These are phyloP conservation scores for Aspergillus carlsbadensis DNA, from an alignment of 495 filamentous ascomycete genomes.

Conservation along the genomic window DNA sequence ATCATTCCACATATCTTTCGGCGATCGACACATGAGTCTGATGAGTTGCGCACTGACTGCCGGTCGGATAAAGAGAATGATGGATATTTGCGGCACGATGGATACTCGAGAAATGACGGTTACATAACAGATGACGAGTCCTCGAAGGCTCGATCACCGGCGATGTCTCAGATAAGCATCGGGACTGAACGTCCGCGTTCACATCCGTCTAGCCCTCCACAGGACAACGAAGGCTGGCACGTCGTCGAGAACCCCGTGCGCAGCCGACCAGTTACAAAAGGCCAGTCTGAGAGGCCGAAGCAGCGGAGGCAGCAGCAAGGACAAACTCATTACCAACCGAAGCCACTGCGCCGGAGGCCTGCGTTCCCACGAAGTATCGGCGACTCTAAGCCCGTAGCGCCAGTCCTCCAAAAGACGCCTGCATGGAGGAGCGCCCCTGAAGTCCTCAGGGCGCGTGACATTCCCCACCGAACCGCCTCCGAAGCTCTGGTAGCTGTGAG, in stretches of 20 bases:
- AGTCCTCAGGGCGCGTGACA: constrained; percentile 16
- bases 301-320: not conserved
- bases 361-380: constrained; percentile 31
- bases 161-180: constrained; percentile 36
- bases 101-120: constrained; percentile 28
- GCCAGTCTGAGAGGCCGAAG: constrained; percentile 15
- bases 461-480: constrained; percentile 34
- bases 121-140: constrained; percentile 48
- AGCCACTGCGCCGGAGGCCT: constrained; percentile 11
- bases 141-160: constrained; percentile 27
- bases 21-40: constrained; percentile 25
- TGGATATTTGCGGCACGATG: not conserved
- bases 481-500: constrained; percentile 43
- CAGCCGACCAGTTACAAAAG: not conserved
- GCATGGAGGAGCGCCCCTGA: constrained; percentile 36
- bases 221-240: constrained; percentile 39
- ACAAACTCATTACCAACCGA: not conserved
- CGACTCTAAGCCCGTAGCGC: constrained; percentile 31
- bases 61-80: not conserved
- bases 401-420: constrained; percentile 32
- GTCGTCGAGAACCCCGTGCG: constrained; percentile 32
- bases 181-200: constrained; percentile 29
- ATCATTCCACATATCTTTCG: constrained; percentile 42
- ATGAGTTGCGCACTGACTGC: no score
- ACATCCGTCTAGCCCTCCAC: constrained; percentile 30